A percentile compares a stretch with the other conserved stretches of the same genome.
Conservation (phyloP, 1,139 yeast genomes). For the Kodamaea alishanica region DNA sequence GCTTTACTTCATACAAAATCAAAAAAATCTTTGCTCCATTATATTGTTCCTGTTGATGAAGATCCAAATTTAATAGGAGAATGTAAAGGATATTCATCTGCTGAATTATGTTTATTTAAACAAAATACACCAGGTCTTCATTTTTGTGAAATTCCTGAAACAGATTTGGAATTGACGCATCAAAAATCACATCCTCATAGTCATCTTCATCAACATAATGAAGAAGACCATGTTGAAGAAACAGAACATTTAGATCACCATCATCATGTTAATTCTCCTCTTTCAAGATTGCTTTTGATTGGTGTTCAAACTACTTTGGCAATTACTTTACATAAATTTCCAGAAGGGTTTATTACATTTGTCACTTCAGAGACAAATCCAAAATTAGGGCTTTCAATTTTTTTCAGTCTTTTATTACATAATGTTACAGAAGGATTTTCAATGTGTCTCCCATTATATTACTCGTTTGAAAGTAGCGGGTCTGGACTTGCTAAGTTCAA, state of each 20-base stretch:
- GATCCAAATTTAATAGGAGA: constrained; percentile 35
- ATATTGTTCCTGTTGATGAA: constrained; percentile 18
- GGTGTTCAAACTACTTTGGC: constrained; percentile 91
- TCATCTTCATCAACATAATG: constrained; percentile 9
- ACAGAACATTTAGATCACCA: constrained; percentile 50
- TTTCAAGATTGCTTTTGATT: constrained; percentile 72
- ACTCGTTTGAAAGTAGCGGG: constrained; percentile 44
- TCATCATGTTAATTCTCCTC: constrained; percentile 75
- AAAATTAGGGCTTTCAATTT: constrained; percentile 71
- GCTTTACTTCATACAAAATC: constrained; percentile 11
- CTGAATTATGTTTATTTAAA: constrained; percentile 30
- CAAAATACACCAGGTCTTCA: constrained; percentile 22
- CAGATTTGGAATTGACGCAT: constrained; percentile 6
- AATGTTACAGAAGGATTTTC: constrained; percentile 95
- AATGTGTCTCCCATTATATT: constrained; percentile 85
- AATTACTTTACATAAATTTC: constrained; percentile 82
- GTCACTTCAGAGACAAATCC: constrained; percentile 75
- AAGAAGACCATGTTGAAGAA: constrained; percentile 15
- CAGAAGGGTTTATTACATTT: constrained; percentile 90
- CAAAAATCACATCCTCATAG: constrained; percentile 6
- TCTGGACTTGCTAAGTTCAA: constrained; percentile 43
- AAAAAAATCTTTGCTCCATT: constrained; percentile 27
- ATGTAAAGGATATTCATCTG: constrained; percentile 53
- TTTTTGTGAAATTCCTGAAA: constrained; percentile 37
- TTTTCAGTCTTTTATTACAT: constrained; percentile 80